These are phyloP conservation scores for Trametes versicolor DNA, from an alignment of 1,284 basidiomycete genomes.

Conservation along the genomic window DNA sequence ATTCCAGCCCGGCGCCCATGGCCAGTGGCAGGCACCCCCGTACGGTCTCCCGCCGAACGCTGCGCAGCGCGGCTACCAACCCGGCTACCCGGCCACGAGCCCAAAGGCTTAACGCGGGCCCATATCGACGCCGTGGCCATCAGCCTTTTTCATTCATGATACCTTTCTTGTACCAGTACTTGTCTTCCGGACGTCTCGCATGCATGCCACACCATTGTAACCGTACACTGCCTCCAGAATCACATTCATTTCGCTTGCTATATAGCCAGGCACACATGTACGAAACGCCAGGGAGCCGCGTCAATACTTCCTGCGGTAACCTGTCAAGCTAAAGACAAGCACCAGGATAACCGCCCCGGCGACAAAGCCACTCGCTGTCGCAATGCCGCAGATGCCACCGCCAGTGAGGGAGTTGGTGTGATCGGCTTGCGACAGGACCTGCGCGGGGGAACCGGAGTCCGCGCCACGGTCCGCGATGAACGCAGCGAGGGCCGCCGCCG, in stretches of 20 bases:
- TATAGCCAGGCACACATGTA: conserved; percentile 13
- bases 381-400: conserved; percentile 42
- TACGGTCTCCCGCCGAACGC: conserved; percentile 34
- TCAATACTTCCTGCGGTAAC: conserved; percentile 28
- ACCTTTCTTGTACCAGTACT: conserved; percentile 18
- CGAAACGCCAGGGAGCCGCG: conserved; percentile 10
- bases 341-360: conserved; percentile 45
- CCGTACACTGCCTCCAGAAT: conserved; percentile 22
- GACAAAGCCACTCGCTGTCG: conserved; percentile 41
- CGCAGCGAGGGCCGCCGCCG: conserved; percentile 46
- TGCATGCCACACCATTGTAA: conserved; percentile 18
- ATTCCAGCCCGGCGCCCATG: conserved; percentile 40
- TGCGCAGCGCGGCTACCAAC: conserved; percentile 42
- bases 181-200: conserved; percentile 16
- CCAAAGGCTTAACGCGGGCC: conserved; percentile 27
- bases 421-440: conserved; percentile 32
- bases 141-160: conserved; percentile 16
- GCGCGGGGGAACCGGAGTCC: conserved; percentile 48
- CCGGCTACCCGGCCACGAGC: conserved; percentile 38
- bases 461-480: conserved; percentile 56
- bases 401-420: conserved; percentile 32
- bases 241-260: conserved; percentile 6
- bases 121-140: conserved; percentile 4
- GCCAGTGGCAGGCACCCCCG: conserved; percentile 26
- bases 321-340: conserved; percentile 26